Percentiles rank a stretch among this genome's conserved stretches.
Evolutionary conservation across 768 basidiomycete genomes (phyloP).

Genomic region (Trametopsis cervina): DNA sequence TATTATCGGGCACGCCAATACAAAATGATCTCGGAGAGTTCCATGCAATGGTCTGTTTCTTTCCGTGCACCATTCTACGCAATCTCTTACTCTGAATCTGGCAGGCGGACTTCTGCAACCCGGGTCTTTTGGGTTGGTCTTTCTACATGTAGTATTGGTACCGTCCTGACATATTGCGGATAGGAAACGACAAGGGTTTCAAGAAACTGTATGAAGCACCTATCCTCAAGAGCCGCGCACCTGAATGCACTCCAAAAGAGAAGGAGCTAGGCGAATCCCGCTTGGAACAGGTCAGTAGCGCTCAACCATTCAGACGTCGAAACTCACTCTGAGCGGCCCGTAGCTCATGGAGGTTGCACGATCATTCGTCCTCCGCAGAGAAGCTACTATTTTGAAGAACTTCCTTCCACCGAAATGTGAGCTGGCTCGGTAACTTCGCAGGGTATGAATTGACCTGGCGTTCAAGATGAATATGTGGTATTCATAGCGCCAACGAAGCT

Average conservation of each 20-base stretch:
- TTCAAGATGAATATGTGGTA: conserved; percentile 99
- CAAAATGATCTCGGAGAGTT: conserved; percentile 96
- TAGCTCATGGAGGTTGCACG: conserved; percentile 70
- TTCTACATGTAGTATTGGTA: not conserved
- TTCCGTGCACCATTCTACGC: no score
- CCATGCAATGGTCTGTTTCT: conserved; percentile 78
- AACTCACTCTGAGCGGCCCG: not conserved
- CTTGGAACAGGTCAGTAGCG: conserved; percentile 55
- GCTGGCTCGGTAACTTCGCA: no score
- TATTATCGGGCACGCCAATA: conserved; percentile 94
- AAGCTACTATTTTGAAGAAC: conserved; percentile 72
- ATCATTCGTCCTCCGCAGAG: conserved; percentile 88
- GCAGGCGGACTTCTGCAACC: conserved; percentile 91
- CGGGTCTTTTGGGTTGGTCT: conserved; percentile 69
- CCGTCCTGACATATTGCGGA: not conserved
- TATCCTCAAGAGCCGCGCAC: conserved; percentile 80
- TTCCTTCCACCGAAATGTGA: conserved; percentile 89
- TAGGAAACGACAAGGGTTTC: conserved; percentile 74
- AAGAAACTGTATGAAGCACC: conserved; percentile 80
- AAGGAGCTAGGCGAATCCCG: conserved; percentile 74
- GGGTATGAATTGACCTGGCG: no score
- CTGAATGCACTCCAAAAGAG: conserved; percentile 64
- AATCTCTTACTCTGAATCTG: not conserved
- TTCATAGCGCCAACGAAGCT: conserved; percentile 85
- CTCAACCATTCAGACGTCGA: not conserved